Evolutionary conservation across 805 yeast species (phyloP).

Genomic region (Sugiyamaella chiloensis): DNA sequence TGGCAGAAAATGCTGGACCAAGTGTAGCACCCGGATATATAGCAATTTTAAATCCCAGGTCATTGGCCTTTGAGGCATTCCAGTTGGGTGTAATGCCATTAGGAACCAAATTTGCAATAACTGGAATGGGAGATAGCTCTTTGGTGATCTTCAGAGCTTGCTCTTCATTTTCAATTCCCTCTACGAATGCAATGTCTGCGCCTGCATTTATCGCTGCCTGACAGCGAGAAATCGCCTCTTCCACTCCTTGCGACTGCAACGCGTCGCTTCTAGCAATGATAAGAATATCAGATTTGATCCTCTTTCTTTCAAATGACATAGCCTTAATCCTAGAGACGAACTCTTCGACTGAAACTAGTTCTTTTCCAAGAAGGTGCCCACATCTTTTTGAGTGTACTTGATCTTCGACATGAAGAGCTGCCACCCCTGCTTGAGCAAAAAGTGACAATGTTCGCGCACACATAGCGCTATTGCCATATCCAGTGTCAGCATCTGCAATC

Average conservation of each 20-base stretch:
- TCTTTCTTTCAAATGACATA: slow-evolving; percentile 12
- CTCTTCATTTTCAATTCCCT: slow-evolving; percentile 12
- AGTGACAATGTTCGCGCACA: slow-evolving; percentile 13
- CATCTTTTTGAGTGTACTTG: slow-evolving; percentile 13
- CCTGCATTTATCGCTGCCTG: slow-evolving; percentile 8
- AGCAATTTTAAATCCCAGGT: slow-evolving; percentile 13
- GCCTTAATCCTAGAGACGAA: slow-evolving; percentile 11
- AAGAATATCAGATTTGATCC: slow-evolving; percentile 9
- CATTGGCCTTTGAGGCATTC: slow-evolving; percentile 2
- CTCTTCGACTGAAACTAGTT: slow-evolving; percentile 11
- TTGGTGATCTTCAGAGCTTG: slow-evolving; percentile 8
- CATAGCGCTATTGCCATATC: slow-evolving; percentile 15
- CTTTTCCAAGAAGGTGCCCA: slow-evolving; percentile 15
- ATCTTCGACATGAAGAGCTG: slow-evolving; percentile 17
- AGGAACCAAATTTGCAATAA: slow-evolving; percentile 9
- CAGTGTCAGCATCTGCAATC: slow-evolving; percentile 16
- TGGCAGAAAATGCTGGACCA: slow-evolving; percentile 6
- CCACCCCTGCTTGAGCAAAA: slow-evolving; percentile 13
- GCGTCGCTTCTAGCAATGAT: slow-evolving; percentile 14
- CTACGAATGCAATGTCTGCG: slow-evolving; percentile 16
- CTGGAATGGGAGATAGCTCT: slow-evolving; percentile 11
- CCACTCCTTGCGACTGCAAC: slow-evolving; percentile 8
- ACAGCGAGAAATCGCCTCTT: slow-evolving; percentile 13
- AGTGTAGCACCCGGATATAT: slow-evolving; percentile 11
- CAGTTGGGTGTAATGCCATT: slow-evolving; percentile 12